Evolutionary conservation across 2,329 filamentous ascomycete genomes (phyloP).

Genomic region (Penicillium sp.): DNA sequence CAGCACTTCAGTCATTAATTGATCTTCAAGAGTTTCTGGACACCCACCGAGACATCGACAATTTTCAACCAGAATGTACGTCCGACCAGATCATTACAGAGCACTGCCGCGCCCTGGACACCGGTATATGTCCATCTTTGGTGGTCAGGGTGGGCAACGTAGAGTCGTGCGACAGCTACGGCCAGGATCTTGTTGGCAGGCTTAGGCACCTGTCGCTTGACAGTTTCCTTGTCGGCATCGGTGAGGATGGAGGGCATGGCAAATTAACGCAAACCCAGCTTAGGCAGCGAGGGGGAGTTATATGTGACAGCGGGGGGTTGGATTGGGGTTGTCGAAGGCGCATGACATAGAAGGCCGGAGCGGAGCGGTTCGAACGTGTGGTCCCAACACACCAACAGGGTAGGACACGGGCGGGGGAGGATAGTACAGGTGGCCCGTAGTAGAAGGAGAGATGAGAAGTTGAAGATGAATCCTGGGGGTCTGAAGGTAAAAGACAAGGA

Average conservation of each 20-base stretch:
- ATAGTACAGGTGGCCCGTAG: background rate
- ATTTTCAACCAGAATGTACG: conserved; percentile 98
- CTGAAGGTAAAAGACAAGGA: background rate
- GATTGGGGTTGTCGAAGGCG: conserved; percentile 26
- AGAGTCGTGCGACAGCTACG: conserved; percentile 90
- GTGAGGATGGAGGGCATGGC: conserved; percentile 71
- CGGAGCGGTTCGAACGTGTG: conserved; percentile 20
- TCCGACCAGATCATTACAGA: conserved; percentile 92
- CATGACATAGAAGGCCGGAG: conserved; percentile 27
- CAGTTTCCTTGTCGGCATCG: conserved; percentile 94
- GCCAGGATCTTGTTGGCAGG: conserved; percentile 96
- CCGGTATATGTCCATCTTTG: conserved; percentile 93
- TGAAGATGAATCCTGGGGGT: background rate
- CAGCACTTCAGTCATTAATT: conserved; percentile 11
- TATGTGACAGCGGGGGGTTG: conserved; percentile 14
- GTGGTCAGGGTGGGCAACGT: conserved; percentile 86
- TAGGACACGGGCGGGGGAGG: conserved; percentile 10
- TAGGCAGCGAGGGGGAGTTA: conserved; percentile 11
- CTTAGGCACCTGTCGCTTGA: conserved; percentile 93
- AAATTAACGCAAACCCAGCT: conserved; percentile 24
- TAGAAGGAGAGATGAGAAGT: background rate
- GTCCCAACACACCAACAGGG: conserved; percentile 23
- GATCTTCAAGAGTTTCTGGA: conserved; percentile 4
- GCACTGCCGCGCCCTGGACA: conserved; percentile 85
- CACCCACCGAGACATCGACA: conserved; percentile 88